Evolutionary conservation across 2,329 filamentous ascomycete species (phyloP).

Genomic region (Sporothrix humicola): DNA sequence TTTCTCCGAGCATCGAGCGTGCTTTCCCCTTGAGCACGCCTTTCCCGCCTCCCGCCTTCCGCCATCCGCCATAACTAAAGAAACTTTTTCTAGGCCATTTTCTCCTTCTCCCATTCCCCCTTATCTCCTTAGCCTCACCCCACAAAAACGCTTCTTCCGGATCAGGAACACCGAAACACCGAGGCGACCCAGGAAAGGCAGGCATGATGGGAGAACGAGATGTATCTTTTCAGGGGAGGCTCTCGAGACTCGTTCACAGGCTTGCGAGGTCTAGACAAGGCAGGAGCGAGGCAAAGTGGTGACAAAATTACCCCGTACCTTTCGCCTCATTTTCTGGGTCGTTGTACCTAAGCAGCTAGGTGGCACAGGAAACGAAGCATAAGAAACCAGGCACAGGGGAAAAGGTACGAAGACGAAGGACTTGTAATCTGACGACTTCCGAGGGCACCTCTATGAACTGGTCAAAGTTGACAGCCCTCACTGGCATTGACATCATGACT

Average conservation of each 20-base stretch:
- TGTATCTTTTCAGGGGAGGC: background rate
- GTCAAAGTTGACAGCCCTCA: too few species aligned
- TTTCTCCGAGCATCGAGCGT: constrained; percentile 15
- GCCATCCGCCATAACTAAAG: background rate
- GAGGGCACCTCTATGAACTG: too few species aligned
- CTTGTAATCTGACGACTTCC: background rate
- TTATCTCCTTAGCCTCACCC: constrained; percentile 29
- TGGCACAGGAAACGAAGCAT: background rate
- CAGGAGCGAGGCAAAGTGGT: constrained; percentile 15
- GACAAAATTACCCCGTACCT: background rate
- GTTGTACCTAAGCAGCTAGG: background rate
- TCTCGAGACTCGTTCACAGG: background rate
- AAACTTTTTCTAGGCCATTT: constrained; percentile 8
- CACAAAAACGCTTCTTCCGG: constrained; percentile 24
- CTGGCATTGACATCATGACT: background rate
- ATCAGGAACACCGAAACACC: constrained; percentile 23
- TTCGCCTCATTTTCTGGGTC: constrained; percentile 1
- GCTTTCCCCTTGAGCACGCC: constrained; percentile 17
- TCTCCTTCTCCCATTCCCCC: constrained; percentile 6
- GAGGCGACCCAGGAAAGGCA: background rate
- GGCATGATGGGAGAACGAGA: background rate
- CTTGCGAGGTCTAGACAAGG: background rate
- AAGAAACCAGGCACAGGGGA: background rate
- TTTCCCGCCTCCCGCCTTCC: constrained; percentile 22
- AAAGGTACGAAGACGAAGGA: background rate